A percentile compares a stretch with the other conserved stretches of the same genome.
Conservation (phyloP, 345 rosid genomes). For the Conringia planisiliqua region DNA sequence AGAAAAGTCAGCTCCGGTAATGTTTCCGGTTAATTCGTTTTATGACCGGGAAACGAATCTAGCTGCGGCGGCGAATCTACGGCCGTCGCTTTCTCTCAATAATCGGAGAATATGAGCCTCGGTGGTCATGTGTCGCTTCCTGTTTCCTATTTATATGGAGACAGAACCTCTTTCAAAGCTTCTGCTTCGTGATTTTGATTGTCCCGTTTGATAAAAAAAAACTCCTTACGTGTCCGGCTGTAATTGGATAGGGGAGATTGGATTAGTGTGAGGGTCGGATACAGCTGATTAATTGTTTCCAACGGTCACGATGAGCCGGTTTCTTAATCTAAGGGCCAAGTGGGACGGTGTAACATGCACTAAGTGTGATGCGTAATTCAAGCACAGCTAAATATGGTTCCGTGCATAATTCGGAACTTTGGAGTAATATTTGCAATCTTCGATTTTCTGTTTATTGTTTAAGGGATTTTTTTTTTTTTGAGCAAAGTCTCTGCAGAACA, state of each 20-base stretch:
- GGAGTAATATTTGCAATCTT: no score
- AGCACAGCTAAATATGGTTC: neutral
- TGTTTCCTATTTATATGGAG: conserved; percentile 1
- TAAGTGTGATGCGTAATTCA: neutral
- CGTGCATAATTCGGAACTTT: neutral
- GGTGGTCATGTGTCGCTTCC: neutral
- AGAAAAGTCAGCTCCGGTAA: neutral
- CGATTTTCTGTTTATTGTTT: no score
- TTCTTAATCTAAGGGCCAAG: neutral
- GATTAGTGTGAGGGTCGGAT: neutral
- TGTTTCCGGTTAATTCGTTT: no score
- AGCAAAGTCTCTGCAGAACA: no score
- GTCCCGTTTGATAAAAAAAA: neutral
- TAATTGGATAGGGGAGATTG: neutral
- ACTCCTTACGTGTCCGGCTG: neutral
- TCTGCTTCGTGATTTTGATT: neutral
- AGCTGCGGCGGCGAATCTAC: conserved; percentile 5
- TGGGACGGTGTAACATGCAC: conserved; percentile 11
- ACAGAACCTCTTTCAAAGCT: neutral
- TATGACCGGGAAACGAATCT: neutral
- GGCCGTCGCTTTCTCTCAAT: neutral
- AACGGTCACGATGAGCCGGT: neutral
- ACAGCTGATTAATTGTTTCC: conserved; percentile 7
- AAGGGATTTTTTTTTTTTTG: no score
- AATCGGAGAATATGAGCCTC: neutral